Conservation (phyloP, 148 eudicot species). For the Simmondsia chinensis region DNA sequence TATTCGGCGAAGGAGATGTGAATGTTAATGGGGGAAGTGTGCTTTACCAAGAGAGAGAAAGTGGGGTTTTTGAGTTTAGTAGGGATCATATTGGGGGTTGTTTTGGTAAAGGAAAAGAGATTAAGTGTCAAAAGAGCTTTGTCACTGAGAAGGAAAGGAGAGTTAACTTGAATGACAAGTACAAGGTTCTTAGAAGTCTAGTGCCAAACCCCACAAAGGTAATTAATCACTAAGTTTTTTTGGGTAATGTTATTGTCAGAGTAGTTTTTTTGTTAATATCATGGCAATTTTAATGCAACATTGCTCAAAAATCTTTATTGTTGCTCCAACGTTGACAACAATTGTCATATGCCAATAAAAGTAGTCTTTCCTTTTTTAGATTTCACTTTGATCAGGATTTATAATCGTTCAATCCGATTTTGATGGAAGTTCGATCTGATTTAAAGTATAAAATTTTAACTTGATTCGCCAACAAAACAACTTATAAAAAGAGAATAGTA, state of each 20-base stretch:
- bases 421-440: too few relatives aligned
- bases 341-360: too few relatives aligned
- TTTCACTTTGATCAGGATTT: too few relatives aligned
- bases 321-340: too few relatives aligned
- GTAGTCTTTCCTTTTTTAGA: too few relatives aligned
- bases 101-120: constrained; percentile 27
- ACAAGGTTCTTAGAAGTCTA: constrained; percentile 31
- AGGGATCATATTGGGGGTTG: constrained; percentile 22
- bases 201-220: constrained; percentile 83
- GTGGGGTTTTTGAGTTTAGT: constrained; percentile 45
- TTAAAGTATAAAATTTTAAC: too few relatives aligned
- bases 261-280: neutral
- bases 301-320: neutral
- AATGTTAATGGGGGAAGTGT: constrained; percentile 26
- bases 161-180: constrained; percentile 53
- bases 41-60: constrained; percentile 24
- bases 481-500: too few relatives aligned
- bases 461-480: too few relatives aligned
- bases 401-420: too few relatives aligned
- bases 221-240: neutral
- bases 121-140: constrained; percentile 51
- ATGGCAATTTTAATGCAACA: neutral
- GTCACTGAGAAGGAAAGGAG: constrained; percentile 80
- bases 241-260: neutral
- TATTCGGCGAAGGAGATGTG: constrained; percentile 45